These are phyloP conservation scores for Urochloa ruziziensis DNA, from an alignment of 176 grass and related monocot species.

Conservation along the genomic window DNA sequence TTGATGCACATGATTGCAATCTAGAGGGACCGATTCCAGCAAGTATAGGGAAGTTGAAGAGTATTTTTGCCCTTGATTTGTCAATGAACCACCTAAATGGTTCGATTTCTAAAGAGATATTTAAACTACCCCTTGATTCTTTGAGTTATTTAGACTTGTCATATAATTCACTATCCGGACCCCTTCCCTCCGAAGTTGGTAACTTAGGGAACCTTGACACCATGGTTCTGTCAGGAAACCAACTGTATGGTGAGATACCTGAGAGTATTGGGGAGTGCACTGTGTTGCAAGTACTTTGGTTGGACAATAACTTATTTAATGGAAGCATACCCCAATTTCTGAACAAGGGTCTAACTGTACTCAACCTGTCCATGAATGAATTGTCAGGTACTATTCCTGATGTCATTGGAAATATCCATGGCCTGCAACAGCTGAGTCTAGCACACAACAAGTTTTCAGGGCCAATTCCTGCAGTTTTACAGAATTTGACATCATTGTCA, in stretches of 20 bases:
- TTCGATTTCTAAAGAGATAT: not conserved
- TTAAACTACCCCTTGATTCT: not conserved
- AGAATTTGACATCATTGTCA: not conserved
- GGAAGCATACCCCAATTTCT: not conserved
- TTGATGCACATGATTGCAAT: rapidly evolving
- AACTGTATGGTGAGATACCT: too few relatives aligned
- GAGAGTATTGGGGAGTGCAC: too few relatives aligned
- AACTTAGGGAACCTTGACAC: not conserved
- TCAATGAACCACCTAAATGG: too few relatives aligned
- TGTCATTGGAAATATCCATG: not conserved
- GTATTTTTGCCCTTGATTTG: not conserved
- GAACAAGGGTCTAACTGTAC: not conserved
- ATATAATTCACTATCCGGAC: conserved; percentile 4
- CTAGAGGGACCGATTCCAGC: conserved; percentile 2
- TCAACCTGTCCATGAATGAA: conserved; percentile 3
- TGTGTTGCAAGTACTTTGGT: too few relatives aligned
- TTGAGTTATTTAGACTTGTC: not conserved
- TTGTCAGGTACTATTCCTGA: not conserved
- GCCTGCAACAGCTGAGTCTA: not conserved
- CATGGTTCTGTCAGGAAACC: not conserved
- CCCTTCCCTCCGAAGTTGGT: not conserved
- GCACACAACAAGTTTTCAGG: conserved; percentile 36
- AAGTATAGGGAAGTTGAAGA: not conserved
- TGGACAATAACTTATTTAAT: not conserved
- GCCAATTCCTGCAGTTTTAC: conserved; percentile 7